These are phyloP conservation scores for Botryotinia calthae DNA, from an alignment of 2,329 filamentous ascomycete genomes.

Conservation along the genomic window DNA sequence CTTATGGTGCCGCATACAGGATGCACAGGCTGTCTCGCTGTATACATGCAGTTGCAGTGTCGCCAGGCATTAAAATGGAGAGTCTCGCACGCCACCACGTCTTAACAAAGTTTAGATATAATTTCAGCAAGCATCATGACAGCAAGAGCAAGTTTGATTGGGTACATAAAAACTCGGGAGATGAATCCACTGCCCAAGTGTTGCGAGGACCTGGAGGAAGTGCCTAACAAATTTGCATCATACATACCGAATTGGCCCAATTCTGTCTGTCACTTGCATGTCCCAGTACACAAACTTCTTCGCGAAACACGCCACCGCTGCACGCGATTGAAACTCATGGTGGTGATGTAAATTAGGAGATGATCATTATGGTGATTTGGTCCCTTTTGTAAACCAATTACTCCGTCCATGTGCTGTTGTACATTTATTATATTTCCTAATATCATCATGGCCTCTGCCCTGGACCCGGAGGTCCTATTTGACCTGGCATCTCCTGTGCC, in stretches of 20 bases:
- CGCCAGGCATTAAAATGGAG: neutral
- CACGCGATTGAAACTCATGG: neutral
- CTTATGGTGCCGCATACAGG: neutral
- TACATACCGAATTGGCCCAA: neutral
- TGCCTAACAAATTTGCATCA: neutral
- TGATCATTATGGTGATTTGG: neutral
- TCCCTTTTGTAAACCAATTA: neutral
- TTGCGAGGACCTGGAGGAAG: neutral
- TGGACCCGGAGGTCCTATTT: conserved; percentile 27
- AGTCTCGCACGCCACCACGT: neutral
- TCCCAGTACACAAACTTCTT: neutral
- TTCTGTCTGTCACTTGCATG: neutral
- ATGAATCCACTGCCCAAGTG: neutral
- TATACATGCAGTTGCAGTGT: neutral
- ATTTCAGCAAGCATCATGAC: neutral
- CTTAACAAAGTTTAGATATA: neutral
- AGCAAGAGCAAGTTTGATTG: neutral
- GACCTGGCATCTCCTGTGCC: conserved; percentile 55
- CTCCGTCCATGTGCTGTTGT: conserved; percentile 7
- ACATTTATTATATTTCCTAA: conserved; percentile 3
- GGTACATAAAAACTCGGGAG: neutral
- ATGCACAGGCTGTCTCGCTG: neutral
- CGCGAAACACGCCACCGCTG: neutral
- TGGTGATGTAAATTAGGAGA: neutral
- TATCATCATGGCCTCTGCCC: conserved; percentile 19